Percentiles rank a stretch among this genome's conserved stretches.
phyloP scores from a whole-genome alignment of 345 rosid species.

The Populus euphratica region DNA sequence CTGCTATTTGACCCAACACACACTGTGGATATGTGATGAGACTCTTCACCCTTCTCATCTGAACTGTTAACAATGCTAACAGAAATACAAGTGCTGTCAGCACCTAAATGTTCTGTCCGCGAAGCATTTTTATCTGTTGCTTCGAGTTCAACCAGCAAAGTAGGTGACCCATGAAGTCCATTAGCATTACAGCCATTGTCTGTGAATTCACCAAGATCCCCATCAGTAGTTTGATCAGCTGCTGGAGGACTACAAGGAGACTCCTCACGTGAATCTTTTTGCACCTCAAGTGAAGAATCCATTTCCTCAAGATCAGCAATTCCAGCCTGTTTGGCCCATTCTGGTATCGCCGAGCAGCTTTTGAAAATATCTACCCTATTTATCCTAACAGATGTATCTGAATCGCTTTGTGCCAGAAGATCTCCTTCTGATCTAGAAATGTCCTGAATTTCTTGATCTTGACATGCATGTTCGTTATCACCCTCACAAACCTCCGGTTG shows the following conservation, averaged over 20 bases:
- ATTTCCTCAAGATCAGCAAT: constrained; percentile 25
- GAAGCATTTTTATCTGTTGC: constrained; percentile 8
- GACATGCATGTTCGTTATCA: constrained; percentile 32
- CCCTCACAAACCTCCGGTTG: constrained; percentile 32
- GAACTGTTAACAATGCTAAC: constrained; percentile 2
- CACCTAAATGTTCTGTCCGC: constrained; percentile 19
- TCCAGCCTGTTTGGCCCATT: constrained; percentile 34
- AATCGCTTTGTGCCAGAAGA: constrained; percentile 16
- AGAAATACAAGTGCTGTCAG: constrained; percentile 27
- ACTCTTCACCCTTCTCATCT: constrained; percentile 37
- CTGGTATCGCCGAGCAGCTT: constrained; percentile 50
- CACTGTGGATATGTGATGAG: constrained; percentile 29
- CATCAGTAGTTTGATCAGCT: constrained; percentile 33
- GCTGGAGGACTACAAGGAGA: constrained; percentile 20
- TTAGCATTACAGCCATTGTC: constrained; percentile 13
- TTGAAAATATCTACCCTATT: constrained; percentile 40
- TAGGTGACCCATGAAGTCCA: constrained; percentile 7
- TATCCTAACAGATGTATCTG: constrained; percentile 21
- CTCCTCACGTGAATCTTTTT: constrained; percentile 20
- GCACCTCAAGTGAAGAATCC: constrained; percentile 29
- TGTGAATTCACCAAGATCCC: constrained; percentile 18
- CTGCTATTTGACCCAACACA: constrained; percentile 26
- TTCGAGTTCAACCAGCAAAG: constrained; percentile 16
- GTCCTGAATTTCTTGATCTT: constrained; percentile 24
- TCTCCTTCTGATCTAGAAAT: constrained; percentile 24